Conservation (phyloP, 2,329 filamentous ascomycete genomes). For the Piedraia hortae region DNA sequence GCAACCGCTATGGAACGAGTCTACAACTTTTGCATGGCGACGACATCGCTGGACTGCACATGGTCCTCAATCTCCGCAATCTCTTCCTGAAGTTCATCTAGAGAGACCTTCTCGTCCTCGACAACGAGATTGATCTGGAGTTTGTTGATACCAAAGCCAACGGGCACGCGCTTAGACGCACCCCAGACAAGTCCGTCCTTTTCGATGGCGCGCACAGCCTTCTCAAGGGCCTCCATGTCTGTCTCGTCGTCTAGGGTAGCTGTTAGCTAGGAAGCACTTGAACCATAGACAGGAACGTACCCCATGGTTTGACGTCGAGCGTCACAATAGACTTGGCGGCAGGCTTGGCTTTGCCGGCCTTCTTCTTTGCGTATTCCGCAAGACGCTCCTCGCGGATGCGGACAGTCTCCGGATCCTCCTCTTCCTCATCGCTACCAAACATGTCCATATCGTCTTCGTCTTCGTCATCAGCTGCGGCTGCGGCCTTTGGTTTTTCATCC, state of each 20-base stretch:
- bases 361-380: constrained; percentile 88
- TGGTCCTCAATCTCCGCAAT: constrained; percentile 77
- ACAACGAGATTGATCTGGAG: constrained; percentile 95
- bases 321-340: constrained; percentile 91
- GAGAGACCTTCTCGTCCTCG: constrained; percentile 86
- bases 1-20: neutral
- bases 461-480: too few species aligned
- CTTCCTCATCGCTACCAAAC: constrained; percentile 81
- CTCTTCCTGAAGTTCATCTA: constrained; percentile 62
- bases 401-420: constrained; percentile 71
- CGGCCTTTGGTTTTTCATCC: constrained; percentile 24
- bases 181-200: constrained; percentile 93
- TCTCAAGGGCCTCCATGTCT: constrained; percentile 60
- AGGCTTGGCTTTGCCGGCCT: constrained; percentile 74
- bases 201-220: constrained; percentile 53
- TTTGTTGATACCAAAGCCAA: constrained; percentile 97
- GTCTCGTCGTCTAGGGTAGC: constrained; percentile 36
- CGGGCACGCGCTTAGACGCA: constrained; percentile 60
- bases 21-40: constrained; percentile 73
- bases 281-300: constrained; percentile 25
- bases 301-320: constrained; percentile 94
- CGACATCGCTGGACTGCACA: constrained; percentile 81
- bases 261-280: constrained; percentile 5
- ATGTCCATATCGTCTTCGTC: constrained; percentile 78
- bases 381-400: constrained; percentile 68